phyloP scores from a whole-genome alignment of 2,329 filamentous ascomycete genomes.

The Emericellopsis cladophorae region DNA sequence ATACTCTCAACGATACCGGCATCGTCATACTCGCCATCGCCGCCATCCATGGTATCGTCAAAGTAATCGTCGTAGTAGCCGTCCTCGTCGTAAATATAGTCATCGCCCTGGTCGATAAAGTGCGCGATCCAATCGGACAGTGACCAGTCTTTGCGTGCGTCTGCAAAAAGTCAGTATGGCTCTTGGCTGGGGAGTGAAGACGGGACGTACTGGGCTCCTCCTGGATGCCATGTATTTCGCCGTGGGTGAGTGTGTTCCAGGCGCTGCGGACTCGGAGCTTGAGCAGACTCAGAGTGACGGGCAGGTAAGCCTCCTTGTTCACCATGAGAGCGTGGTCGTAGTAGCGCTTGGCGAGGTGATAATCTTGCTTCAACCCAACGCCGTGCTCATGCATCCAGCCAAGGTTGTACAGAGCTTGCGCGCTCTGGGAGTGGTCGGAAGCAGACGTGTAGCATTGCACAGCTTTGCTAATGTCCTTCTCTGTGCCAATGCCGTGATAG shows the following conservation, averaged over 20 bases:
- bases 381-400: conserved; percentile 99
- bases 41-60: conserved; percentile 41
- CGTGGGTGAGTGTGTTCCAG: conserved; percentile 88
- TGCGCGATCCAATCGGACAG: conserved; percentile 77
- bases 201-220: conserved; percentile 66
- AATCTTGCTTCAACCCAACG: conserved; percentile 83
- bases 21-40: conserved; percentile 53
- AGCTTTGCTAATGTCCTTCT: conserved; percentile 67
- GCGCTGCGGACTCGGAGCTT: conserved; percentile 78
- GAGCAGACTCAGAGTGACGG: conserved; percentile 76
- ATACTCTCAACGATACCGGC: conserved; percentile 76
- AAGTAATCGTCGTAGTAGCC: conserved; percentile 38
- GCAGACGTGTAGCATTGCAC: conserved; percentile 87
- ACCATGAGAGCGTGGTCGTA: conserved; percentile 89
- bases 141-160: conserved; percentile 59
- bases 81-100: conserved; percentile 51
- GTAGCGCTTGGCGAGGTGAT: conserved; percentile 90
- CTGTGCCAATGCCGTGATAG: conserved; percentile 64
- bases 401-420: conserved; percentile 91
- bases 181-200: neutral
- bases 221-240: conserved; percentile 83
- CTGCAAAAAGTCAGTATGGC: conserved; percentile 23
- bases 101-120: conserved; percentile 61
- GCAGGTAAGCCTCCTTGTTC: conserved; percentile 86
- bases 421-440: conserved; percentile 81